phyloP scores from a whole-genome alignment of 139 green algal species.

The Coelastrella sp. region DNA sequence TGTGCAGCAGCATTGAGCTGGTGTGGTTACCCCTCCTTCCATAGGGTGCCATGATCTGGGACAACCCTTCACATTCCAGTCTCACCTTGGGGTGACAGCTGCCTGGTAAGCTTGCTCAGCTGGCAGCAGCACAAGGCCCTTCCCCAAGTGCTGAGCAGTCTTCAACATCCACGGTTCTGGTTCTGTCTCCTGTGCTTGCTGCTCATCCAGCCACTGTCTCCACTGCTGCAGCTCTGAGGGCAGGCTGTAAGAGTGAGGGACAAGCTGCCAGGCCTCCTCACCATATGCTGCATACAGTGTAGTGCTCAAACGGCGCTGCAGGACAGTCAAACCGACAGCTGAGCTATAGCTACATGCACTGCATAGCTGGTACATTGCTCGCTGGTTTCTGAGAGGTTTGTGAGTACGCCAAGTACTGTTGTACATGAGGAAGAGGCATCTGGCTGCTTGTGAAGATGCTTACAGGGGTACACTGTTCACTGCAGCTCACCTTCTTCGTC shows the following conservation, averaged over 20 bases:
- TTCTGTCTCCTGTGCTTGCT: background rate
- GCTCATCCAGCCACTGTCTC: constrained; percentile 27
- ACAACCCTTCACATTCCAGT: no score
- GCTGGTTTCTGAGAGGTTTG: no score
- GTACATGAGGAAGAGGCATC: no score
- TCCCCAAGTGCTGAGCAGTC: constrained; percentile 70
- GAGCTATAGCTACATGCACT: background rate
- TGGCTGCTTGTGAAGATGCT: background rate
- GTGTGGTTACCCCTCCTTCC: no score
- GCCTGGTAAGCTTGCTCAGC: constrained; percentile 47
- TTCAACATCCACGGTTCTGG: constrained; percentile 72
- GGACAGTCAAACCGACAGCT: background rate
- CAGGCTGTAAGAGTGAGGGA: constrained; percentile 63
- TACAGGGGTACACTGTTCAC: no score
- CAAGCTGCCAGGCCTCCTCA: constrained; percentile 50
- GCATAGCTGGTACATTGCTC: no score
- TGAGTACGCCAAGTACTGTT: no score
- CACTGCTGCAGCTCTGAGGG: constrained; percentile 58
- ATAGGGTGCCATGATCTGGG: no score
- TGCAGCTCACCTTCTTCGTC: constrained; percentile 63
- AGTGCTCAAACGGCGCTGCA: constrained; percentile 53
- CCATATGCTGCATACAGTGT: constrained; percentile 60
- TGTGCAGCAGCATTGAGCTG: no score
- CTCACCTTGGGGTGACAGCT: constrained; percentile 42
- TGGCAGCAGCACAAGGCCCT: constrained; percentile 62